Percentiles rank a stretch among this genome's conserved stretches.
These are phyloP conservation scores for Amphirosellinia nigrospora DNA, from an alignment of 495 filamentous ascomycete species.

Conservation along the genomic window DNA sequence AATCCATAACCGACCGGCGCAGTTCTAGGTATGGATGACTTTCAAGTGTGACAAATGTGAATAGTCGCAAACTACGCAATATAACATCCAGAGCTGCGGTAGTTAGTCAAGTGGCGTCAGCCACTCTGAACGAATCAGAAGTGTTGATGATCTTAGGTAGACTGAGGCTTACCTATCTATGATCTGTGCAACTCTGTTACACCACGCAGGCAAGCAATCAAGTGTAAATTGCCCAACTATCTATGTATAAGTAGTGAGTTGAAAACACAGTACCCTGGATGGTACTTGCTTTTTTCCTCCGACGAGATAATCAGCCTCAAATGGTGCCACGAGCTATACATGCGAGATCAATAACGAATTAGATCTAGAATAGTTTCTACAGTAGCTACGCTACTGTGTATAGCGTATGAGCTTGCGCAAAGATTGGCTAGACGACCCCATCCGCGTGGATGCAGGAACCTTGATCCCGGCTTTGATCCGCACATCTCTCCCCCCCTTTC, in stretches of 20 bases:
- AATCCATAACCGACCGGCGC: neutral
- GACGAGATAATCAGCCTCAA: neutral
- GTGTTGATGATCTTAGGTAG: neutral
- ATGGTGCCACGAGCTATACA: neutral
- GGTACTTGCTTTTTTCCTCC: neutral
- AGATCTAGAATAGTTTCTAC: slow-evolving; percentile 3
- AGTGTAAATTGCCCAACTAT: neutral
- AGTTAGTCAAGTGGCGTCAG: slow-evolving; percentile 7
- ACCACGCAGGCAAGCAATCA: neutral
- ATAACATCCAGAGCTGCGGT: too few species aligned
- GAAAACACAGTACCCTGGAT: neutral
- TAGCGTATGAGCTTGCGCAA: neutral
- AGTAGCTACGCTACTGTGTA: neutral
- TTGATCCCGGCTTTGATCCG: slow-evolving; percentile 9
- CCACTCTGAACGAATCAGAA: neutral
- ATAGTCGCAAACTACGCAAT: neutral
- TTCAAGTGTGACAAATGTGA: slow-evolving; percentile 7
- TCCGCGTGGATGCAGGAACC: slow-evolving; percentile 2
- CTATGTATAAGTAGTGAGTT: neutral
- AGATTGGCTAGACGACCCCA: neutral
- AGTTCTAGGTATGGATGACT: neutral
- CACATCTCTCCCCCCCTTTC: neutral
- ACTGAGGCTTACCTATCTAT: neutral
- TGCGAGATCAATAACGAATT: neutral
- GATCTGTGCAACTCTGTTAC: neutral